These are phyloP conservation scores for Ceratocystis destructans DNA, from an alignment of 2,329 filamentous ascomycete genomes.

Conservation along the genomic window DNA sequence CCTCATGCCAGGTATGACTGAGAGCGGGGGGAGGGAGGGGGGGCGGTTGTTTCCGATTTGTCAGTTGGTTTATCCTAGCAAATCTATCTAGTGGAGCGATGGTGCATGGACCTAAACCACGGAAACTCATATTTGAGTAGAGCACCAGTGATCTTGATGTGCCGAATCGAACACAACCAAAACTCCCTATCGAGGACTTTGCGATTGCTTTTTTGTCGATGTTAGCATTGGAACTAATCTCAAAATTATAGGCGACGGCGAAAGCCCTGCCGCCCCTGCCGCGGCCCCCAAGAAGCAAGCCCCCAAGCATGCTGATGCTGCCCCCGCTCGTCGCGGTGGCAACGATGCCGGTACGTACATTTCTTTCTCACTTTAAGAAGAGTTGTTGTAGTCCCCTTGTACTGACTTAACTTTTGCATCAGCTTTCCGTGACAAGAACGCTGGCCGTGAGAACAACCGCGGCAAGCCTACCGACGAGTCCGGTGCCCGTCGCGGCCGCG, in stretches of 20 bases:
- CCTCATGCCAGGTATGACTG: background rate
- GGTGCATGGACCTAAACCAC: background rate
- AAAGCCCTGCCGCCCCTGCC: constrained; percentile 32
- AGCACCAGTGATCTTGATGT: background rate
- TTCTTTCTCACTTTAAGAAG: background rate
- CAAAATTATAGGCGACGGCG: constrained; percentile 17
- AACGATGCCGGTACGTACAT: constrained; percentile 71
- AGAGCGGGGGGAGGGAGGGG: background rate
- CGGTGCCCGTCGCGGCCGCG: constrained; percentile 41
- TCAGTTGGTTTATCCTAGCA: background rate
- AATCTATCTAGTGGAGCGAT: background rate
- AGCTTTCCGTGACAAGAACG: constrained; percentile 85
- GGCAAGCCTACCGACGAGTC: constrained; percentile 61
- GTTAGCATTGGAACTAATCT: constrained; percentile 8
- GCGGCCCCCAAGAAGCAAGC: constrained; percentile 74
- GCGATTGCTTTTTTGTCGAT: too few species aligned
- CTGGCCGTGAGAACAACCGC: constrained; percentile 71
- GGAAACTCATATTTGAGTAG: background rate
- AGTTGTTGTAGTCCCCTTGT: too few species aligned
- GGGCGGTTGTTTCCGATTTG: background rate
- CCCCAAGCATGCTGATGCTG: constrained; percentile 54
- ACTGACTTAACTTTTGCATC: too few species aligned
- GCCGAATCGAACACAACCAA: background rate
- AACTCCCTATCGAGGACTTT: background rate
- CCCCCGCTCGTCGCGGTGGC: constrained; percentile 55